A percentile compares a stretch with the other conserved stretches of the same genome.
Conservation (phyloP, 1,284 basidiomycete species). For the Ganoderma multipileum region DNA sequence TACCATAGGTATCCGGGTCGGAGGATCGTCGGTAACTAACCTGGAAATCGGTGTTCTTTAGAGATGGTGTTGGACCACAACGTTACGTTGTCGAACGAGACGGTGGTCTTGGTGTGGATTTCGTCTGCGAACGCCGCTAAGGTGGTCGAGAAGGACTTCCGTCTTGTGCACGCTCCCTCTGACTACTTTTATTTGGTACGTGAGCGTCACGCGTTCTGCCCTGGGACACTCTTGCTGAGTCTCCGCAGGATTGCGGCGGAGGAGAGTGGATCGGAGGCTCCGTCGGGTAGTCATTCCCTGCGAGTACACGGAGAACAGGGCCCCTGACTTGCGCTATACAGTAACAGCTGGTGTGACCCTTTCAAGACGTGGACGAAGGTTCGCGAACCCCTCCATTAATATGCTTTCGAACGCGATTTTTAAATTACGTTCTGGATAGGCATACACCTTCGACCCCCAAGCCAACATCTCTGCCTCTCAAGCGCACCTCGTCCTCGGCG, state of each 20-base stretch:
- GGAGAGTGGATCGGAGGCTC: slow-evolving; percentile 77
- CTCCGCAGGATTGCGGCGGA: slow-evolving; percentile 74
- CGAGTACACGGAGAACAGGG: no score
- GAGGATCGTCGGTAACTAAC: not conserved
- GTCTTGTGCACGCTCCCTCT: slow-evolving; percentile 58
- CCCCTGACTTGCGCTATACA: slow-evolving; percentile 18
- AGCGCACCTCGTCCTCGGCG: slow-evolving; percentile 68
- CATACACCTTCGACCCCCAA: slow-evolving; percentile 77
- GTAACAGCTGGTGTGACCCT: slow-evolving; percentile 71
- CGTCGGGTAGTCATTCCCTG: slow-evolving; percentile 36
- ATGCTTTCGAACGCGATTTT: not conserved
- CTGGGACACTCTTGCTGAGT: slow-evolving; percentile 3
- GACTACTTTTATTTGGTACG: slow-evolving; percentile 66
- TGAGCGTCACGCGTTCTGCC: not conserved
- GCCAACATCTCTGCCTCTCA: slow-evolving; percentile 58
- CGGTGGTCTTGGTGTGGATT: slow-evolving; percentile 76
- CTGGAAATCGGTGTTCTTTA: slow-evolving; percentile 29
- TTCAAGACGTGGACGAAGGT: slow-evolving; percentile 79
- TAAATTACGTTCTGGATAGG: slow-evolving; percentile 24
- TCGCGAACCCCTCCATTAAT: not conserved
- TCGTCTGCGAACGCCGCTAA: slow-evolving; percentile 48
- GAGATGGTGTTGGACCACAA: slow-evolving; percentile 76
- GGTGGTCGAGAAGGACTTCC: slow-evolving; percentile 55
- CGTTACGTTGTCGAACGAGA: slow-evolving; percentile 67
- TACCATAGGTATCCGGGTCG: not conserved